Base-by-base conservation (phyloP, 495 filamentous ascomycete genomes). In the Filosporella fistucella region DNA sequence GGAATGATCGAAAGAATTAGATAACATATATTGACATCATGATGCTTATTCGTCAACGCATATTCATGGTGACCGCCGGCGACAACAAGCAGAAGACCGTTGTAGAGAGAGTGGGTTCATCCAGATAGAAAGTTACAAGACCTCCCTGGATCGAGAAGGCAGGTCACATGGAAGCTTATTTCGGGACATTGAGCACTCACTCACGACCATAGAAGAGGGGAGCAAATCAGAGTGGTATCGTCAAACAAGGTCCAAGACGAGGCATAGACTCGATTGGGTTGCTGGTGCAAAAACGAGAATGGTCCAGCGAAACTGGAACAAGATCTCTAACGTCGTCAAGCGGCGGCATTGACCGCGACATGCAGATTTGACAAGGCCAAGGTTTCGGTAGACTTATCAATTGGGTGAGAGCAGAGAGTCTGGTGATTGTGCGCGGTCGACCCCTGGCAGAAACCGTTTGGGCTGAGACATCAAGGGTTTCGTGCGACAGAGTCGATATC, bases 1-100 rank as follows among this genome's bases (percentile, higher is more conserved):
- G 74, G 66, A 58, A 59, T 49, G 43, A 60, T 49, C 45, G 63
- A 58, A 57, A 54, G 51, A 64, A 62, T 57, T 37, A 65, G 59
- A 53, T 39, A 43, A 52, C 59, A 54, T 53, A 57, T 26, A 49
- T 45, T 35, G 13, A 49, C 49, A 55, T 51, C 51, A 39, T 66
- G 61, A 38, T 52, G 61, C 36, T 29, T 54, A 60, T 49, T 61
- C 59, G 59, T 60, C 52, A 59, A 38, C 38, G 51, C 42, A 52
- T 49, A 51, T 43, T 52, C 62, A 54, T 55, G 46, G 52, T 51
- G 39, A 46, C 38, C 40, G 50, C 53, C 61, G 41, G 48, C 52
- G 63, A 66, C 58, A 52, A 52, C 48, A 57, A 52, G 30, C 51
- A 52, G 57, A 52, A 46, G 7, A 21, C 18, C 8, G 35, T 20